phyloP scores from a whole-genome alignment of 345 rosid genomes.

The Geranium rotundifolium region DNA sequence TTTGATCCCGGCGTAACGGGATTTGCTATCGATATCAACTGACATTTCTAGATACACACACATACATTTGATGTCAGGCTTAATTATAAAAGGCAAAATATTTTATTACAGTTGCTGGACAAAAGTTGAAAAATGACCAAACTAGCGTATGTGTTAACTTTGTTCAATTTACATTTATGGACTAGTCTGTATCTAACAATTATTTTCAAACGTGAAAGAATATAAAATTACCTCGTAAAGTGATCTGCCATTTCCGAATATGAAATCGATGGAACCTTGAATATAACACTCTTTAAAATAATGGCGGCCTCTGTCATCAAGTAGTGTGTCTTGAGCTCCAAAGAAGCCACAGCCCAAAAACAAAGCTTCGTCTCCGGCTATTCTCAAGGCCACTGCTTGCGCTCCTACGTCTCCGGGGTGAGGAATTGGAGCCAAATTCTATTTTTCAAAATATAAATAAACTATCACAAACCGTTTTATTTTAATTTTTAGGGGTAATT shows the following conservation, averaged over 20 bases:
- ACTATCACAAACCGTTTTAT: too few species aligned
- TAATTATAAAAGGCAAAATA: too few species aligned
- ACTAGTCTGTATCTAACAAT: too few species aligned
- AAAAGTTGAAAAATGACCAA: too few species aligned
- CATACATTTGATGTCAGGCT: not conserved
- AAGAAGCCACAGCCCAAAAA: conserved; percentile 86
- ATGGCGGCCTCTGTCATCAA: conserved; percentile 81
- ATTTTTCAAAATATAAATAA: not conserved
- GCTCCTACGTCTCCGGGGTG: conserved; percentile 69
- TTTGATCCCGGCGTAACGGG: conserved; percentile 56
- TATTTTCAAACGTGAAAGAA: too few species aligned
- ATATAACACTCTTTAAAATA: conserved; percentile 82
- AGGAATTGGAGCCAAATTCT: conserved; percentile 82
- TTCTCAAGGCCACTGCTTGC: conserved; percentile 81
- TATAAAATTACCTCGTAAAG: conserved; percentile 42
- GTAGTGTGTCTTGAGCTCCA: conserved; percentile 97
- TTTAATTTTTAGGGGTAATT: too few species aligned
- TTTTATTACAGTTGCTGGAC: too few species aligned
- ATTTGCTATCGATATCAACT: conserved; percentile 62
- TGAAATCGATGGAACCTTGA: conserved; percentile 93
- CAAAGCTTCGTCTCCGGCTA: conserved; percentile 56
- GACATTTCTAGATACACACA: conserved; percentile 36
- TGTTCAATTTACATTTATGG: too few species aligned
- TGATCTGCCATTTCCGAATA: conserved; percentile 76
- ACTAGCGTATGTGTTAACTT: too few species aligned